Percentiles rank a stretch among this genome's conserved stretches.
Evolutionary conservation across 352 stramenopile genomes (phyloP).

Genomic region (Pythium volutum): DNA sequence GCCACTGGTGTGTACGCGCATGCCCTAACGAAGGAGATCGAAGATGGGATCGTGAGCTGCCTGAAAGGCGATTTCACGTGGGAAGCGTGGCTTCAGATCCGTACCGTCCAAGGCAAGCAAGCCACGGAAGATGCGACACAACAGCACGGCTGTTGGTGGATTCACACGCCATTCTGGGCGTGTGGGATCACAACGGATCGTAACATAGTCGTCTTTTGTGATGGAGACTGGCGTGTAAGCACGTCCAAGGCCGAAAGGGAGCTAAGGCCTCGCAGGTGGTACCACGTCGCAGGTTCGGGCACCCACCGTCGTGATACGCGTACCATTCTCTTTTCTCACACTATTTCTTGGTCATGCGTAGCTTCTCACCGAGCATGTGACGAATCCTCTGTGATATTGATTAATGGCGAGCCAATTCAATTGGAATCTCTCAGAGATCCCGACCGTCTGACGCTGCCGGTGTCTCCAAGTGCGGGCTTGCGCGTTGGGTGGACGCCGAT

Average conservation of each 20-base stretch:
- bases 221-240: conserved; percentile 10
- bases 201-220: conserved; percentile 7
- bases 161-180: conserved; percentile 28
- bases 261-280: conserved; percentile 13
- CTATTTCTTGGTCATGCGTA: background rate
- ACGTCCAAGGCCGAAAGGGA: background rate
- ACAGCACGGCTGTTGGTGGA: conserved; percentile 27
- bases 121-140: background rate
- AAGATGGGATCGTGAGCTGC: conserved; percentile 2
- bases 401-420: conserved; percentile 15
- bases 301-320: background rate
- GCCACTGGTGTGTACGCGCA: conserved; percentile 9
- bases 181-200: conserved; percentile 23
- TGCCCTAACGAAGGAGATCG: conserved; percentile 5
- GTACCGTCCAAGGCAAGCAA: background rate
- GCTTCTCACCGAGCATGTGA: background rate
- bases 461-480: conserved; percentile 6
- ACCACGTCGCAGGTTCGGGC: conserved; percentile 22
- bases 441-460: background rate
- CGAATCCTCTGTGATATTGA: background rate
- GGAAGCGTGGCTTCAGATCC: conserved; percentile 40
- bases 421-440: background rate
- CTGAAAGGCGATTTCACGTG: conserved; percentile 20
- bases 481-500: conserved; percentile 22
- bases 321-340: background rate